These are phyloP conservation scores for Trametes cinnabarina DNA, from an alignment of 768 basidiomycete species.

Conservation along the genomic window DNA sequence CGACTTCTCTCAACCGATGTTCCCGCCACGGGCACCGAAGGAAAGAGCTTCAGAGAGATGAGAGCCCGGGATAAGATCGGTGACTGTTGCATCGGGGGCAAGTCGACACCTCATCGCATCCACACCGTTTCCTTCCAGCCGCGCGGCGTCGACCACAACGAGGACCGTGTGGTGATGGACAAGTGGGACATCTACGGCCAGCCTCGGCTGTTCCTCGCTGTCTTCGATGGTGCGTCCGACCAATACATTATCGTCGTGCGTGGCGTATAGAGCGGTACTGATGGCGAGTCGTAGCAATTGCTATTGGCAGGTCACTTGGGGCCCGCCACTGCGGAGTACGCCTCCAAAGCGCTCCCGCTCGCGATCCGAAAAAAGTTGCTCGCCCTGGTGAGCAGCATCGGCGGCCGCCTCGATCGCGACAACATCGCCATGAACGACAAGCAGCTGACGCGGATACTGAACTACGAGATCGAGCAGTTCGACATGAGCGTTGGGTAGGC, in stretches of 20 bases:
- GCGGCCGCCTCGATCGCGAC: neutral
- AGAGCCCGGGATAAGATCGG: neutral
- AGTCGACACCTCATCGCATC: neutral
- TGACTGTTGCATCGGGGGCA: neutral
- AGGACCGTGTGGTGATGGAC: conserved; percentile 5
- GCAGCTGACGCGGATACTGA: neutral
- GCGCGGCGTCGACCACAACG: neutral
- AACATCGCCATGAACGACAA: neutral
- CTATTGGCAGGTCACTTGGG: neutral
- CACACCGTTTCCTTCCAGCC: conserved; percentile 9
- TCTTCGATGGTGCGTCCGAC: conserved; percentile 4
- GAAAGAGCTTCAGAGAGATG: neutral
- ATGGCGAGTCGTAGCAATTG: no score
- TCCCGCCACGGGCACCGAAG: no score
- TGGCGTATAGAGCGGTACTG: no score
- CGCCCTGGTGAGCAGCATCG: neutral
- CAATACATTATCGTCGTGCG: no score
- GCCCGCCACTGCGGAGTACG: neutral
- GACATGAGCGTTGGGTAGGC: conserved; percentile 1
- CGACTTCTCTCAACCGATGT: no score
- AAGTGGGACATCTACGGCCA: neutral
- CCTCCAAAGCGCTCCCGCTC: neutral
- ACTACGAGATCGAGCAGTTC: neutral
- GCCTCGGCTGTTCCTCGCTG: conserved; percentile 3
- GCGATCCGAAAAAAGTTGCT: neutral